Evolutionary conservation across 2,329 filamentous ascomycete genomes (phyloP), one percentile per base, ranked within the genome.

Genomic region (Alternaria burnsii): DNA sequence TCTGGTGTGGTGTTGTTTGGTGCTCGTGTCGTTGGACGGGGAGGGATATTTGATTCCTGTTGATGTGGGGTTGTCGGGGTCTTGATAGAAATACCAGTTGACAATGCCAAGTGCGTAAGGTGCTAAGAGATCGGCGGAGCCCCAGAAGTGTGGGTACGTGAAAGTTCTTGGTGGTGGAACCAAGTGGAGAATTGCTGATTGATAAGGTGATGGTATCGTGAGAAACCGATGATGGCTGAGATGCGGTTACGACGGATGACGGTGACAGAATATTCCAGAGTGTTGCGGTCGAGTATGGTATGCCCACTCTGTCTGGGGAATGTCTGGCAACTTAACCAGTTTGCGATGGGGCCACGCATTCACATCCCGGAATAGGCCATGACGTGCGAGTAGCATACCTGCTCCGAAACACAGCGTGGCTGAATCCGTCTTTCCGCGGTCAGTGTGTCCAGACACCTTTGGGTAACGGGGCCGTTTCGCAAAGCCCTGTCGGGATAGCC

Each of bases 321-420:
- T 42, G 32, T 14, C 28, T 38, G 44, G 55, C 54, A 48, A 24
- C 61, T 67, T 69, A 68, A 65, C 60, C 65, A 51, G 44, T 43
- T 43, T 24, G 42, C 20, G 34, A 46, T 16, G 28, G 47, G 53
- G 57, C 68, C 62, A 51, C 54, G 59, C 66, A 69, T 69, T 60
- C 64, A 63, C 47, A 55, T 58, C 38, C 47, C 56, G 53, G 54
- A 67, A 47, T 59, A 48, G 57, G 62, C 65, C 69, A 75, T 75
- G 72, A 74, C 72, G 71, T 71, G 65, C 55, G 52, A 56, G 22
- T 44, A 52, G 38, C 46, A 56, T 11, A 57, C 22, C 46, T 43
- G 60, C 57, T 55, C 55, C 36, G 53, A 50, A 55, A 50, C 43
- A 59, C 56, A 52, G 58, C 52, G 54, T 59, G 68, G 64, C 64